These are phyloP conservation scores for Penicillium nordicum DNA, from an alignment of 2,329 filamentous ascomycete genomes.

Conservation along the genomic window DNA sequence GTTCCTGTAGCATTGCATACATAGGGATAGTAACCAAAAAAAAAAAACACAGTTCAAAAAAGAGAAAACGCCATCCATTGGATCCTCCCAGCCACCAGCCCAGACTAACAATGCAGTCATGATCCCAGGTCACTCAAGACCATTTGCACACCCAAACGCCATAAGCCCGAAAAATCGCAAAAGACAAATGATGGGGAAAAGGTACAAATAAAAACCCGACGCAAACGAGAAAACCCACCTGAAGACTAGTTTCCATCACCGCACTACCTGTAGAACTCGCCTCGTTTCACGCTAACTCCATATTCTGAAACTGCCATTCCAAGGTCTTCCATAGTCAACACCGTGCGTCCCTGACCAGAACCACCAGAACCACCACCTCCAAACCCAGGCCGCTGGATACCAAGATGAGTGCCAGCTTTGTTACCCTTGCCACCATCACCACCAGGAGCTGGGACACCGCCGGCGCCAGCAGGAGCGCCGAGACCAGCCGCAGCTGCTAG, in stretches of 20 bases:
- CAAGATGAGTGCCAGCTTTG: conserved; percentile 58
- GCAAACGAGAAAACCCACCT: not conserved
- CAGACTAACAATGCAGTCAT: conserved; percentile 9
- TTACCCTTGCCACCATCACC: conserved; percentile 38
- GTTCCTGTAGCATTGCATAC: not conserved
- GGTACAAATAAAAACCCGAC: not conserved
- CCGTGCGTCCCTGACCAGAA: conserved; percentile 77
- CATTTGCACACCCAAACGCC: not conserved
- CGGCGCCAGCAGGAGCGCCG: conserved; percentile 54
- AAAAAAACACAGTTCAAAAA: not conserved
- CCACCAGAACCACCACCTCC: conserved; percentile 87
- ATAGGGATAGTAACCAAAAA: not conserved
- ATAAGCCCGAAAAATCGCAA: not conserved
- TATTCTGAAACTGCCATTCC: conserved; percentile 98
- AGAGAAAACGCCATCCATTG: conserved; percentile 17
- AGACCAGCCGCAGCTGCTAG: conserved; percentile 65
- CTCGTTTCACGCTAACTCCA: conserved; percentile 93
- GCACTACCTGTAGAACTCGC: conserved; percentile 84
- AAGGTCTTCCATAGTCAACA: conserved; percentile 96
- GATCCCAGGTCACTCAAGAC: conserved; percentile 4
- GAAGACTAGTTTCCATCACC: not conserved
- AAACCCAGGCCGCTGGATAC: conserved; percentile 73
- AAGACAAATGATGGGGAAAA: not conserved
- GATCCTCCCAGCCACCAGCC: conserved; percentile 3
- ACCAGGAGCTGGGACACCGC: conserved; percentile 48